phyloP scores from a whole-genome alignment of 176 grass and related monocot species.

The Poa pratensis region DNA sequence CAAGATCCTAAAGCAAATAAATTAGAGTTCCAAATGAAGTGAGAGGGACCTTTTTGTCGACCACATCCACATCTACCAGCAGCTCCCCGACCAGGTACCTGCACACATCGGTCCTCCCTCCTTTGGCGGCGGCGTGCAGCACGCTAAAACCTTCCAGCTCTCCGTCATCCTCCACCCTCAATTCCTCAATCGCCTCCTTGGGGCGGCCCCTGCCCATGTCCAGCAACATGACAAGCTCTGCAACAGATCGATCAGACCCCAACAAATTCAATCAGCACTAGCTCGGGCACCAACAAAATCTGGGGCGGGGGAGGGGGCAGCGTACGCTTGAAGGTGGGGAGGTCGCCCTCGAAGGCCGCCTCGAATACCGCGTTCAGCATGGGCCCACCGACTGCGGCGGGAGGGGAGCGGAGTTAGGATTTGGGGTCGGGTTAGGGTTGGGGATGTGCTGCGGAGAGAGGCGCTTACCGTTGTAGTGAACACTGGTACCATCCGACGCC shows the following conservation, averaged over 20 bases:
- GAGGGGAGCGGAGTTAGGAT: background rate
- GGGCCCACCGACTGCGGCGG: background rate
- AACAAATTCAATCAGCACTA: background rate
- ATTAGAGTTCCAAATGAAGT: background rate
- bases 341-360: background rate
- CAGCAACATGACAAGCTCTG: background rate
- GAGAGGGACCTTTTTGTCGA: constrained; percentile 10
- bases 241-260: background rate
- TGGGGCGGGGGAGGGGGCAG: background rate
- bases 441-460: background rate
- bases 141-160: background rate
- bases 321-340: background rate
- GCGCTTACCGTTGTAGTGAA: background rate
- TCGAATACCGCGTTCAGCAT: background rate
- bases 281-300: background rate
- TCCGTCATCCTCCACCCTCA: constrained; percentile 5
- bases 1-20: background rate
- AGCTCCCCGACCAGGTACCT: constrained; percentile 18
- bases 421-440: background rate
- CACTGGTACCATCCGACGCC: background rate
- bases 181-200: constrained; percentile 6
- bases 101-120: background rate
- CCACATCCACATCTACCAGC: constrained; percentile 17
- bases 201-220: constrained; percentile 13
- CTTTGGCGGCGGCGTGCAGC: background rate